Evolutionary conservation across 83 land plant genomes (phyloP).

Genomic region (Thuja plicata): DNA sequence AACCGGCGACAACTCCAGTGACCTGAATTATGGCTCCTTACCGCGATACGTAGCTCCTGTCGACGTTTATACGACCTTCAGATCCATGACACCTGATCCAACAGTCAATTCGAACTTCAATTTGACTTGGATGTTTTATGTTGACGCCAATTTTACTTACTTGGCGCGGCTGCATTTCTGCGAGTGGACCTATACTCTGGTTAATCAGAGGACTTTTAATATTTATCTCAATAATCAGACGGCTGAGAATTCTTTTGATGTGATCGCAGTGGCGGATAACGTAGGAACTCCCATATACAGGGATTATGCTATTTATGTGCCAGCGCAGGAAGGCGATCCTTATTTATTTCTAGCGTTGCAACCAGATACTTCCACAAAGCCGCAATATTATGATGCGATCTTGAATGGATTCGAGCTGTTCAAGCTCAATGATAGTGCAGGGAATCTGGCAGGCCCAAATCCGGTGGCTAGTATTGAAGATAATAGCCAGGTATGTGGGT

Average conservation of each 20-base stretch:
- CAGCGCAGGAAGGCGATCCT: neutral
- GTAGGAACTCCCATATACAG: slow-evolving; percentile 30
- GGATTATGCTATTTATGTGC: slow-evolving; percentile 26
- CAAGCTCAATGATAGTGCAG: slow-evolving; percentile 37
- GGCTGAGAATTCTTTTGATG: slow-evolving; percentile 31
- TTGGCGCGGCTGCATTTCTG: slow-evolving; percentile 67
- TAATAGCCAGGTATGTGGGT: neutral
- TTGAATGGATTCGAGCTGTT: slow-evolving; percentile 67
- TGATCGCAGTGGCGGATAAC: neutral
- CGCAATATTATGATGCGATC: slow-evolving; percentile 45
- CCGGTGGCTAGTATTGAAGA: slow-evolving; percentile 20
- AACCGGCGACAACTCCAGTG: slow-evolving; percentile 9
- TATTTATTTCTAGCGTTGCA: slow-evolving; percentile 53
- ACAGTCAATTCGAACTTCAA: slow-evolving; percentile 41
- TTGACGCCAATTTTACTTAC: slow-evolving; percentile 49
- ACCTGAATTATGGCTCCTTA: slow-evolving; percentile 18
- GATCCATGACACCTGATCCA: slow-evolving; percentile 51
- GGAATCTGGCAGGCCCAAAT: slow-evolving; percentile 61
- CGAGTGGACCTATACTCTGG: slow-evolving; percentile 25
- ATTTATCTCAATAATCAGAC: slow-evolving; percentile 60
- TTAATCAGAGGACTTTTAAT: slow-evolving; percentile 60
- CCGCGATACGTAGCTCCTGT: slow-evolving; percentile 57
- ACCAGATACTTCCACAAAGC: slow-evolving; percentile 21
- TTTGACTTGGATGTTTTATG: slow-evolving; percentile 53
- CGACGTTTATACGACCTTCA: slow-evolving; percentile 53